Evolutionary conservation across 139 green algal genomes (phyloP), one percentile per base, ranked within the genome.

Genomic region (Micromonas commoda): DNA sequence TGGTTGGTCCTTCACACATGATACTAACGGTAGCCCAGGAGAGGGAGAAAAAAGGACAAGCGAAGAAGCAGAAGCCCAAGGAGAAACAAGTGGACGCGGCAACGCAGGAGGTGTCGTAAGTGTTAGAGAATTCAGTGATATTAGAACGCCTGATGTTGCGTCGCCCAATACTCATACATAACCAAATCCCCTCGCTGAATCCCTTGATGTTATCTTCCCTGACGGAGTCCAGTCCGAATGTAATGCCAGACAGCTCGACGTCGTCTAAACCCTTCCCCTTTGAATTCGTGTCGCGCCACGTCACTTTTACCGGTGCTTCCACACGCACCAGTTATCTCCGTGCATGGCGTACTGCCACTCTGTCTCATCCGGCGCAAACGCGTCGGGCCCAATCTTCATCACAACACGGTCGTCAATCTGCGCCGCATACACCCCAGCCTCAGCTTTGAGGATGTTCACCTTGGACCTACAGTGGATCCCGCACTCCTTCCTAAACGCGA

Each of bases 381-480:
- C 33, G 21, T 64, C 73, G 0, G 73, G 79, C 3, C 79, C 79
- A 34, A 84, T 80, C 73, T 84, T 84, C 64, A 84, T 74, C 19
- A 63, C 51, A 6, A 82, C 45, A 9, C 16, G 9, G 77, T 76
- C 67, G 52, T 86, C 82, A 6, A 89, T 84, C 23, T 68, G 29
- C 29, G 86, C 86, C 3, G 79, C 85, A 76, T 90, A 90, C n/a
- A 82, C 67, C n/a, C 82, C 61, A 5, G 71, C 38, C 21, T 81
- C 65, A 20, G 80, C 84, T 24, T 73, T 28, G n/a, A 85, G 38
- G 54, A 90, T 89, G 32, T 85, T 79, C 52, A 78, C 72, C 23
- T 38, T 21, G 20, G 33, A 45, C 33, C 80, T 51, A 65, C 71
- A 86, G 51, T 90, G 61, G 34, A 89, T 82, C 34, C 75, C 80